phyloP scores from a whole-genome alignment of 345 rosid species.

The Salix viminalis region DNA sequence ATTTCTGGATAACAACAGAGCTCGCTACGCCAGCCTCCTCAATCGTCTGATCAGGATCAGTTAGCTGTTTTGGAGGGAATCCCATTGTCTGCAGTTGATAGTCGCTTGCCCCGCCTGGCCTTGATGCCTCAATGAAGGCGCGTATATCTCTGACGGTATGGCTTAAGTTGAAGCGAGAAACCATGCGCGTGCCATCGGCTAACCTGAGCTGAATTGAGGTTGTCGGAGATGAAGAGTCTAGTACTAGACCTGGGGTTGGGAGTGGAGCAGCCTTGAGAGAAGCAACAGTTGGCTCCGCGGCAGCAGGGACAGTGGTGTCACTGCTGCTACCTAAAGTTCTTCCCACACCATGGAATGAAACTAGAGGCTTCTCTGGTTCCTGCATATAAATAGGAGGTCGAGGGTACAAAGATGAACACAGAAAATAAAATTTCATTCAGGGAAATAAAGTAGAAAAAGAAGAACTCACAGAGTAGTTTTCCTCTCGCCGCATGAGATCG shows the following conservation, averaged over 20 bases:
- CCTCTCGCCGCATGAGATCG: conserved; percentile 66
- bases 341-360: conserved; percentile 47
- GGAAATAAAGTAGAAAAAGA: background rate
- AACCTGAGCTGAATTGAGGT: conserved; percentile 85
- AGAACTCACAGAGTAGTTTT: conserved; percentile 48
- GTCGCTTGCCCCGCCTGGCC: conserved; percentile 58
- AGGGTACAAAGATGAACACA: background rate
- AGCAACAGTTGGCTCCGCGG: conserved; percentile 27
- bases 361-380: conserved; percentile 48
- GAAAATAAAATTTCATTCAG: background rate
- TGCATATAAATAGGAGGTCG: conserved; percentile 12
- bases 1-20: conserved; percentile 91
- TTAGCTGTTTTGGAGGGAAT: conserved; percentile 82
- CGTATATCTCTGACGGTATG: conserved; percentile 72
- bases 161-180: conserved; percentile 63
- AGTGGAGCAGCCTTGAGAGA: conserved; percentile 39
- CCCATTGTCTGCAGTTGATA: conserved; percentile 89
- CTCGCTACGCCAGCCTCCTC: conserved; percentile 83
- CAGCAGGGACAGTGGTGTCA: conserved; percentile 9
- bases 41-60: conserved; percentile 67
- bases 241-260: conserved; percentile 54
- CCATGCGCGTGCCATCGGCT: conserved; percentile 77
- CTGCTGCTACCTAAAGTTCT: conserved; percentile 54
- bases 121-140: conserved; percentile 77
- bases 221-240: conserved; percentile 53